Percentiles rank a stretch among this genome's conserved stretches.
phyloP scores from a whole-genome alignment of 441 rosid genomes.

The Populus trichocarpa region DNA sequence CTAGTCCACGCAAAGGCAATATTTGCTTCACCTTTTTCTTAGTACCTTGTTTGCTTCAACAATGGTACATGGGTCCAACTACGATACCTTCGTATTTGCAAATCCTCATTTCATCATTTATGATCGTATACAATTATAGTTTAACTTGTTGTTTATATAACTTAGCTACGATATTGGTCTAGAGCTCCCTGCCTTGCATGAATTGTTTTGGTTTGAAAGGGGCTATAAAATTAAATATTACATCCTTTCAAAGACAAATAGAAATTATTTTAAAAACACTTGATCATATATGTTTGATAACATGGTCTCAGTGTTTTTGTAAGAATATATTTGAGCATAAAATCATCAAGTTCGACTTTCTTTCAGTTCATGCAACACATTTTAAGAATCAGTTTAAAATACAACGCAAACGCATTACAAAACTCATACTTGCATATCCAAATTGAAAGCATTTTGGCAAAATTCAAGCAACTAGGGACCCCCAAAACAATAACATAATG shows the following conservation, averaged over 20 bases:
- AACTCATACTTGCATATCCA: background rate
- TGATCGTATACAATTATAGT: too few relatives aligned
- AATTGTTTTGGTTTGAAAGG: too few relatives aligned
- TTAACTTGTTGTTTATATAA: too few relatives aligned
- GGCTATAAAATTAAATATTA: too few relatives aligned
- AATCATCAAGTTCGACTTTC: background rate
- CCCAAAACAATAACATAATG: background rate
- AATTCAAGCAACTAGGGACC: slow-evolving; percentile 8
- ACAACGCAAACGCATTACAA: background rate
- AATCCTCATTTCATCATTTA: too few relatives aligned
- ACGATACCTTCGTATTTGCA: background rate
- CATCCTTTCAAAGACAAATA: too few relatives aligned
- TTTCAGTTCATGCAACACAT: background rate
- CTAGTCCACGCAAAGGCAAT: slow-evolving; percentile 24
- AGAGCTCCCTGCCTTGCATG: background rate
- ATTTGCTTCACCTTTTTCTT: slow-evolving; percentile 19
- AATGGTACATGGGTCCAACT: background rate
- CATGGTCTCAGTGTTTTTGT: too few relatives aligned
- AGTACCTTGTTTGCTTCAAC: slow-evolving; percentile 11
- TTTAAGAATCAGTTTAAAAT: background rate
- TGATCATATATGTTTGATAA: background rate
- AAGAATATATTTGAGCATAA: background rate
- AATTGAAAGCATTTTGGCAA: background rate
- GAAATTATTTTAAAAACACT: background rate
- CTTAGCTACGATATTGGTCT: background rate